Evolutionary conservation across 2,329 filamentous ascomycete genomes (phyloP), one percentile per base, ranked within the genome.

Genomic region (Aspergillus fructus): DNA sequence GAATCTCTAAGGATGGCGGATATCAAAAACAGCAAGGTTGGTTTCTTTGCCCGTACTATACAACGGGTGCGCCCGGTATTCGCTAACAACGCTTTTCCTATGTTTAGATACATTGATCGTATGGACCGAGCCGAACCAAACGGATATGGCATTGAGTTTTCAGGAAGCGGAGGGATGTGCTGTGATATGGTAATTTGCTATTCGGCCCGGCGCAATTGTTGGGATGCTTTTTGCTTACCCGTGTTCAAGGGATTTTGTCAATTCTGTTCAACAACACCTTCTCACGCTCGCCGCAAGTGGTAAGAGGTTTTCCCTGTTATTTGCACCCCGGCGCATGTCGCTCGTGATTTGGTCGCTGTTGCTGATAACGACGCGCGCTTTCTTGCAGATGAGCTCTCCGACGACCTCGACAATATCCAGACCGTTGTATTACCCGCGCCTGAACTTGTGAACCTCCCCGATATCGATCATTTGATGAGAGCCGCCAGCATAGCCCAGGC

Each of bases 11-110:
- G 74, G 93, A 97, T 70, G 93, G 97, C 84, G 90, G 90, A 59
- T 97, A 97, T 72, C 93, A 97, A 78, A 96, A 97, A 77, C 94
- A 99, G 76, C 93, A 97, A 88, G 91, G 91, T 89, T 84, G 62
- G 24, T 30, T 30, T 30, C 9, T 30, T 30, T 30, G 27, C 27
- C 3, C 27, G 9, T 30, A 3, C 27, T 9, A 9, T 9, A 30
- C 27, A 8, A 30, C 39, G 24, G 21, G 60, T 45, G 49, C 57
- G 30, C 41, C 21, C 37, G 30, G 42, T 49, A 49, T 23, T 59
- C 48, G 58, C 65, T 65, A 60, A 72, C 57, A 47, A 56, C 63
- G 60, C 62, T 60, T 63, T 62, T 69, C 62, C 60, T 53, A 60
- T 59, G 49, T 63, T 54, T 75, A 96, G 93, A 97, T 74, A 99